Conservation (phyloP, 2,329 filamentous ascomycete genomes). For the Acarospora socialis region DNA sequence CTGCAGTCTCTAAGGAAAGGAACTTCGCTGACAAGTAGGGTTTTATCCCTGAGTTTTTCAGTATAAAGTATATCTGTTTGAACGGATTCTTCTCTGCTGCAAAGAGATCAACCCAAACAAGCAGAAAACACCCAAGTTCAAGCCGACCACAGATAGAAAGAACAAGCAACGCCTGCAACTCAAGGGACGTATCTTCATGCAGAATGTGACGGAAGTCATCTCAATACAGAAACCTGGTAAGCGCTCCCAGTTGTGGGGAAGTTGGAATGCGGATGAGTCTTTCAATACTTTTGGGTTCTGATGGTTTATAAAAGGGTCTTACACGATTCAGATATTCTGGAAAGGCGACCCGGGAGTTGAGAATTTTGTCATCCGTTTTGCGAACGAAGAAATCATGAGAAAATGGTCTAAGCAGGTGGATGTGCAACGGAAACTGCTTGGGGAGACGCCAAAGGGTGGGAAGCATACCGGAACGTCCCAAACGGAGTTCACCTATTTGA, state of each 20-base stretch:
- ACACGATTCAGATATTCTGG: constrained; percentile 97
- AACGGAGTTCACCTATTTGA: constrained; percentile 71
- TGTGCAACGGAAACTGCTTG: constrained; percentile 46
- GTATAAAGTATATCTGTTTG: constrained; percentile 97
- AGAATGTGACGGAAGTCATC: constrained; percentile 91
- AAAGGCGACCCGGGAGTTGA: constrained; percentile 92
- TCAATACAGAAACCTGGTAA: constrained; percentile 76
- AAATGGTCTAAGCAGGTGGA: constrained; percentile 80
- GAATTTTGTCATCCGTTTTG: constrained; percentile 89
- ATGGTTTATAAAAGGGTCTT: constrained; percentile 48
- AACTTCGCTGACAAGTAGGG: constrained; percentile 11
- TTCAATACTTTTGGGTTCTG: constrained; percentile 1
- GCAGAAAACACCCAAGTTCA: constrained; percentile 54
- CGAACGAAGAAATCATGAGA: constrained; percentile 81
- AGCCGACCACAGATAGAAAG: constrained; percentile 52
- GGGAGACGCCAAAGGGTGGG: constrained; percentile 40
- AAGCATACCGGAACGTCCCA: constrained; percentile 41
- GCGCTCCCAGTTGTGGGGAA: constrained; percentile 17
- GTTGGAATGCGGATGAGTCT: constrained; percentile 5
- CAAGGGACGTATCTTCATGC: constrained; percentile 97
- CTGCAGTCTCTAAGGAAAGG: constrained; percentile 7
- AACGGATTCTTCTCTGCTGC: constrained; percentile 89
- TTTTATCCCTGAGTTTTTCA: constrained; percentile 25
- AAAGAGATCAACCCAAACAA: constrained; percentile 86
- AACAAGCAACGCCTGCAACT: constrained; percentile 70